Base-by-base conservation (phyloP, 1,139 yeast genomes). In the Geotrichum citri-aurantii region DNA sequence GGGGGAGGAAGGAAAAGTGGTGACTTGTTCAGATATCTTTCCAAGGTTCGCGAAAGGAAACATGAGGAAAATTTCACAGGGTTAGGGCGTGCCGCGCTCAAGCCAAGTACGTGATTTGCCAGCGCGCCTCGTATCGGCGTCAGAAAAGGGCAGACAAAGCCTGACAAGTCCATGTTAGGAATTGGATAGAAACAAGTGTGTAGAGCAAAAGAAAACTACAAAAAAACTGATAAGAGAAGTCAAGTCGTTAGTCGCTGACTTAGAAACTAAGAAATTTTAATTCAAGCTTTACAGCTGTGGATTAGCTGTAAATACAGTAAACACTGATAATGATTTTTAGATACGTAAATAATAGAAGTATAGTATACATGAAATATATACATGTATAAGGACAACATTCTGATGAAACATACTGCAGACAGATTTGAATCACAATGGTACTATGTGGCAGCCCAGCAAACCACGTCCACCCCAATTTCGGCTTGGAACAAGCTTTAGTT, bases 401-500 rank as follows among this genome's bases (percentile, higher is more conserved):
- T 3, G 42, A 26, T 26, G 7, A 14, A 33, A 33, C 3, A 33
- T 33, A n/a, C 42, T 37, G 49, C 19, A 23, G 10, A 14, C 26
- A 12, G 11, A 31, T 42, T 23, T 26, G 21, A 46, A 19, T 57
- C 71, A 80, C 56, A 81, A 60, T 21, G 85, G 85, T 31, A 78
- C 73, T 48, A 85, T 69, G 61, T 82, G 83, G 68, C 95, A 88
- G 1, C 96, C 96, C 33, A 89, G 73, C 29, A 85, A 70, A 1
- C 96, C 95, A 37, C 77, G 74, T 7, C 95, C 95, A 40, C 77
- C 77, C 95, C 96, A 88, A 12, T 75, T 69, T 11, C 73, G 71
- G 1, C 79, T 72, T 1, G 96, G 95, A 1, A 67, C 72, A 56
- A 89, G 70, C 3, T 63, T 62, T 33, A 82, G 58, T 2, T 61